These are phyloP conservation scores for Coelastrella sp. DNA, from an alignment of 139 green algal species.

Conservation along the genomic window DNA sequence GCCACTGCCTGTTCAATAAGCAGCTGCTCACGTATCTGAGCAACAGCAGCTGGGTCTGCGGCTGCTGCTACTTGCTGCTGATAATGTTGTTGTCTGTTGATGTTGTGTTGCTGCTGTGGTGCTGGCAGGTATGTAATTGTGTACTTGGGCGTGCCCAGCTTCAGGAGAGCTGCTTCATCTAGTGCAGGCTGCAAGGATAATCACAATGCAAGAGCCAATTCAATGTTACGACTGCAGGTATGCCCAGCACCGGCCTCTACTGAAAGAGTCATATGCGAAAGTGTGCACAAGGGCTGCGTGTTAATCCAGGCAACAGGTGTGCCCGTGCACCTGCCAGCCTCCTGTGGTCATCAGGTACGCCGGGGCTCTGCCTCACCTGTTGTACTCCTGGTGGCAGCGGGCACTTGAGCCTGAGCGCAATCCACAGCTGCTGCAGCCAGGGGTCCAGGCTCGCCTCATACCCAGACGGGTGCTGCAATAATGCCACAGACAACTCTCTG, in stretches of 20 bases:
- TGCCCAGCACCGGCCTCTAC: too few relatives aligned
- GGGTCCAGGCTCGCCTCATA: conserved; percentile 92
- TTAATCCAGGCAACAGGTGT: too few relatives aligned
- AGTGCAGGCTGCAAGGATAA: conserved; percentile 60
- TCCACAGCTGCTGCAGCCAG: conserved; percentile 89
- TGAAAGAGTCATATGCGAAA: too few relatives aligned
- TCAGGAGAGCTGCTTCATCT: conserved; percentile 45
- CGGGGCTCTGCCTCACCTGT: conserved; percentile 45
- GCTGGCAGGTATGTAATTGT: conserved; percentile 50
- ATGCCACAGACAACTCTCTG: too few relatives aligned
- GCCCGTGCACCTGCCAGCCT: too few relatives aligned
- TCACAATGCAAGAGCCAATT: background rate
- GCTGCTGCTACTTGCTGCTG: conserved; percentile 25
- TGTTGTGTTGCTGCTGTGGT: background rate
- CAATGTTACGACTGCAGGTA: too few relatives aligned
- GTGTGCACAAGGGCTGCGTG: too few relatives aligned
- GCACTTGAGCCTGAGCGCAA: conserved; percentile 20
- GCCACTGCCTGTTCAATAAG: conserved; percentile 45
- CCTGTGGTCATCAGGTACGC: too few relatives aligned
- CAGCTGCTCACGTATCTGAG: conserved; percentile 11
- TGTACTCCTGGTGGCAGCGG: conserved; percentile 65
- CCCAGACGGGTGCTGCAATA: conserved; percentile 72
- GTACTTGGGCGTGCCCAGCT: conserved; percentile 69
- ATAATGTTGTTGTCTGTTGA: conserved; percentile 11
- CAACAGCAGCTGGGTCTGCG: background rate